Evolutionary conservation across 805 yeast species (phyloP), one percentile per base, ranked within the genome.

Genomic region (Saccharomycopsis amapae): DNA sequence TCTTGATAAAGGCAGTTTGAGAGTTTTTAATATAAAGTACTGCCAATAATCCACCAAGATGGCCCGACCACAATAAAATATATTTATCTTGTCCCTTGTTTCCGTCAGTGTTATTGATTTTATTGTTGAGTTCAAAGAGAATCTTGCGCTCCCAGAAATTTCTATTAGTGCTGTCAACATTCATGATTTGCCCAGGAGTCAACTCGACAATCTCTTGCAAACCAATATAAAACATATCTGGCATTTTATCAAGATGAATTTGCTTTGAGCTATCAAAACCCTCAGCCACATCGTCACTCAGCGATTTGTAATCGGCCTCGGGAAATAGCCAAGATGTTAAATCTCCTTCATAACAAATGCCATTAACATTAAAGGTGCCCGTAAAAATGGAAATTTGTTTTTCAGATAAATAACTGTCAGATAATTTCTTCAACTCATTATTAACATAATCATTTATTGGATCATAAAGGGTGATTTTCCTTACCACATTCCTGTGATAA

Each of bases 281-380:
- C 12, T 38, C 26, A 28, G 18, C 12, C 33, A 10, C 24, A 13
- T 26, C 17, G 4, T 35, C 20, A 20, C 15, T 28, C 20, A 20
- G 26, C 12, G 18, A 19, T 12, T 35, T 24, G 26, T 38, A 18
- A 41, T 31, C 39, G 30, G 22, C 46, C 40, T 44, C 40, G 38
- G 35, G 42, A 38, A 24, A 49, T 20, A 33, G 45, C 53, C 47
- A 49, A 32, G 10, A 39, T 35, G 3, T 63, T 23, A 93, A 66
- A 54, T 84, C 88, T 3, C 71, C 75, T 10, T 72, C 71, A 3
- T 69, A 61, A 2, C 67, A 57, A 23, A 77, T 75, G 2, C 96
- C 97, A 56, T 87, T 85, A 17, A 89, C 76, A 57, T 93, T 93
- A 60, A 78, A 90, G 0, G 96, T 86, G 0, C 96, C 97, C 0